These are phyloP conservation scores for Melaleuca alternifolia DNA, from an alignment of 345 rosid genomes.

Conservation along the genomic window DNA sequence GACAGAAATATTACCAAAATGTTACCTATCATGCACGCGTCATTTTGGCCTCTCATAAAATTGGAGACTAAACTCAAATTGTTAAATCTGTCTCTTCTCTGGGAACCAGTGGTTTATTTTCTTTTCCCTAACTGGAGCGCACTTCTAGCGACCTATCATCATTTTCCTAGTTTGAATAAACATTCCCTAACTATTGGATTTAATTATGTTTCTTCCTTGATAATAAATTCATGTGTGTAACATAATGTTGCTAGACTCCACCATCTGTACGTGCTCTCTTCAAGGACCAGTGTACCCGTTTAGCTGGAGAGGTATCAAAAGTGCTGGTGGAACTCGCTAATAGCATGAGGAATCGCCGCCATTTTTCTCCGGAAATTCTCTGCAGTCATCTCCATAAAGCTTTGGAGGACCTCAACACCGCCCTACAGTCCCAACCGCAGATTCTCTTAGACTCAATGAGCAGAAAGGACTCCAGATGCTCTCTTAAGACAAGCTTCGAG, in stretches of 20 bases:
- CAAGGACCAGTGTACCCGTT: constrained; percentile 48
- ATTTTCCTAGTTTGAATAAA: background rate
- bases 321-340: constrained; percentile 46
- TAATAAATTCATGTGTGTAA: background rate
- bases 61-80: background rate
- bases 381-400: constrained; percentile 63
- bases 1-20: background rate
- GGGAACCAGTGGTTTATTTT: too few relatives aligned
- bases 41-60: background rate
- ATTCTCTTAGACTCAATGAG: constrained; percentile 20
- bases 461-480: background rate
- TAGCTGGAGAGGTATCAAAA: constrained; percentile 50
- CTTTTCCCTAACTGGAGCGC: background rate
- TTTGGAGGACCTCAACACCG: constrained; percentile 47
- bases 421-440: constrained; percentile 55
- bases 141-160: background rate
- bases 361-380: constrained; percentile 56
- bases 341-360: constrained; percentile 41
- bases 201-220: background rate
- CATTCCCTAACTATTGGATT: background rate
- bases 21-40: background rate
- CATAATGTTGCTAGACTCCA: constrained; percentile 36
- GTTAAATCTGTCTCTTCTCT: background rate
- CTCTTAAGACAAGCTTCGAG: background rate
- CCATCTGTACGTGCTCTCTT: constrained; percentile 41